Evolutionary conservation across 2,329 filamentous ascomycete species (phyloP), one percentile per base, ranked within the genome.

Genomic region (Endoconidiophora laricicola): DNA sequence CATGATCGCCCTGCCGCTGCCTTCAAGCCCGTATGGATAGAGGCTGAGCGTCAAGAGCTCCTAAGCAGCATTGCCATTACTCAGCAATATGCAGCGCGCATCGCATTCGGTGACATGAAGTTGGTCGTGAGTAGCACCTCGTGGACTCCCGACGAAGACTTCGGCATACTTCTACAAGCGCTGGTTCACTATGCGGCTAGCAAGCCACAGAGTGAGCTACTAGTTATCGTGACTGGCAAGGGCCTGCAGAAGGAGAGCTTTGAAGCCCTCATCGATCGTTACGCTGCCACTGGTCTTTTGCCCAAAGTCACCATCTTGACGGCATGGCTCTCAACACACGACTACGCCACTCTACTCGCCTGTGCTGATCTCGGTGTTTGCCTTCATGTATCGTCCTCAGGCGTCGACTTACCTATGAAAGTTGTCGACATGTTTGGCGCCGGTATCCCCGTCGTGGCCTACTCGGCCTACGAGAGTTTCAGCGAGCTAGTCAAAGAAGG

Each of bases 371-470:
- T 98, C 0, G 91, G 91, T 7, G 78, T 98, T 22, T 94, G 86
- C 51, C 69, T 98, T 23, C 91, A 98, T 66, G 94, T 79, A 56
- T 95, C 87, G 12, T 93, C 84, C 56, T 94, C 86, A 2, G 91
- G 91, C 1, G 87, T 98, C 0, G 91, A 98, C 64, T 69, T 98
- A 18, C 91, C 91, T 0, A 98, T 98, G 91, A 98, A 98, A 66
- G 87, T 98, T 1, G 88, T 98, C 12, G 91, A 98, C 62, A 95
- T 98, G 88, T 96, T 98, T 62, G 91, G 91, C 2, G 83, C 88
- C 0, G 91, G 90, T 0, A 68, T 98, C 24, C 91, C 91, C 0
- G 91, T 98, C 0, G 80, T 82, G 0, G 90, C 87, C 3, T 96
- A 91, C 72, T 77, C 76, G 23, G 74, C 75, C 2, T 98, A 94